A percentile compares a stretch with the other conserved stretches of the same genome.
Conservation (phyloP, 257 asterid genomes). For the Fraxinus anomala region DNA sequence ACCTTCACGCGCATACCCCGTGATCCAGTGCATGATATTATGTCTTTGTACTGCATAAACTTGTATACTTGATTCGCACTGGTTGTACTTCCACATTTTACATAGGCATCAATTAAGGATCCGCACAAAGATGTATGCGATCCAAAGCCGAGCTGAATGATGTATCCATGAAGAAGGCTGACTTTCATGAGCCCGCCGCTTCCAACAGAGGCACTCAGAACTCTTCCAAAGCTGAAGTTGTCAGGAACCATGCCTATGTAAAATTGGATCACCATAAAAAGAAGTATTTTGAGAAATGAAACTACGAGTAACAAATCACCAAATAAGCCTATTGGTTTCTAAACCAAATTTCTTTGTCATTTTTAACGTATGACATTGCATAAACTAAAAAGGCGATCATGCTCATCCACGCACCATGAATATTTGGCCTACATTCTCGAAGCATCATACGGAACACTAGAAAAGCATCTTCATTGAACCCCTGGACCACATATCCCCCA, state of each 20-base stretch:
- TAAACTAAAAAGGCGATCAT: not conserved
- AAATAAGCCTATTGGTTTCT: not conserved
- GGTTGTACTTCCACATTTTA: slow-evolving; percentile 45
- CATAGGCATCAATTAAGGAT: slow-evolving; percentile 50
- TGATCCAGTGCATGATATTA: slow-evolving; percentile 56
- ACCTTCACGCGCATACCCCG: slow-evolving; percentile 50
- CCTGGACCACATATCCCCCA: slow-evolving; percentile 53
- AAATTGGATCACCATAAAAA: slow-evolving; percentile 19
- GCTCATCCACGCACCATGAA: not conserved
- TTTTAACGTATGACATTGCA: not conserved
- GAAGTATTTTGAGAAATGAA: not conserved
- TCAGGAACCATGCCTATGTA: slow-evolving; percentile 48
- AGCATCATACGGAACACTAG: slow-evolving; percentile 43
- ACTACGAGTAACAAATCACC: not conserved
- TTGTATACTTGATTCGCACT: slow-evolving; percentile 43
- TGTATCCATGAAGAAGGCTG: slow-evolving; percentile 41
- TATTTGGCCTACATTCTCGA: slow-evolving; percentile 39
- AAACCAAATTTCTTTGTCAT: not conserved
- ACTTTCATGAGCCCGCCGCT: slow-evolving; percentile 32
- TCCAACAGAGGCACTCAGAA: slow-evolving; percentile 44
- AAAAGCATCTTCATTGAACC: slow-evolving; percentile 35
- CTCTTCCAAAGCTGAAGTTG: slow-evolving; percentile 58
- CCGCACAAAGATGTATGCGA: slow-evolving; percentile 37
- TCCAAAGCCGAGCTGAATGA: slow-evolving; percentile 45
- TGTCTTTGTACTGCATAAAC: slow-evolving; percentile 44